Base-by-base conservation (phyloP, 306 rosid genomes). In the Gleditsia sinensis region DNA sequence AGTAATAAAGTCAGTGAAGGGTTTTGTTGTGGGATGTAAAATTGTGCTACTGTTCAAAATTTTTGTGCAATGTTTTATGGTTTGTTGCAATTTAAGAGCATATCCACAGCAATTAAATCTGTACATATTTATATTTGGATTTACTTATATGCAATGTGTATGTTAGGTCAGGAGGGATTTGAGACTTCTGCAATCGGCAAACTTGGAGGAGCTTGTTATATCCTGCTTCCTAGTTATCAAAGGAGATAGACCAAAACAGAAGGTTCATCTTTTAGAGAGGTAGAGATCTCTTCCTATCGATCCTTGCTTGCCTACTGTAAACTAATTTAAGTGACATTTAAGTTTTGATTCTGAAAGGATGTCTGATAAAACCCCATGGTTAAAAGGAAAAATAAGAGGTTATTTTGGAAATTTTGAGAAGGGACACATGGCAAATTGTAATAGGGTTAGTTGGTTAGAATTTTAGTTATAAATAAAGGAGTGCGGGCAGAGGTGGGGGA, bases 201-300 rank as follows among this genome's bases (percentile, higher is more conserved):
- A 88, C 73, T 75, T 90, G 85, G 91, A 87, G 65, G 95, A 94
- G 75, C 77, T 91, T 81, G 72, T 91, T 58, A 78, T 70, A 59
- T 87, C 90, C 25, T 90, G 93, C 87, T 83, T 94, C 55, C 74
- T 46, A 39, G 90, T 86, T 83, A 81, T 91, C 65, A 77, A 75
- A 17, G 97, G 86, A 64, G 91, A 87, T 70, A 90, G 80, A 67
- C 93, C 97, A 11, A 90, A 87, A 68, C 95, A 91, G 81, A 94
- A 87, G 76, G 70, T 88, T 71, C 91, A 84, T 83, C 88, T 91
- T 55, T 79, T 94, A 76, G 93, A 91, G 76, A 90, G 96, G 97
- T 89, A 63, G 55, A 74, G 23, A 17, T 69, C 17, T 39, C 53
- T 67, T 75, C 33, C 11, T 67, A 2, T 45, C 17, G 20, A 19